A percentile compares a stretch with the other conserved stretches of the same genome.
Evolutionary conservation across 2,329 filamentous ascomycete genomes (phyloP).

Genomic region (Penicillium crustosum): DNA sequence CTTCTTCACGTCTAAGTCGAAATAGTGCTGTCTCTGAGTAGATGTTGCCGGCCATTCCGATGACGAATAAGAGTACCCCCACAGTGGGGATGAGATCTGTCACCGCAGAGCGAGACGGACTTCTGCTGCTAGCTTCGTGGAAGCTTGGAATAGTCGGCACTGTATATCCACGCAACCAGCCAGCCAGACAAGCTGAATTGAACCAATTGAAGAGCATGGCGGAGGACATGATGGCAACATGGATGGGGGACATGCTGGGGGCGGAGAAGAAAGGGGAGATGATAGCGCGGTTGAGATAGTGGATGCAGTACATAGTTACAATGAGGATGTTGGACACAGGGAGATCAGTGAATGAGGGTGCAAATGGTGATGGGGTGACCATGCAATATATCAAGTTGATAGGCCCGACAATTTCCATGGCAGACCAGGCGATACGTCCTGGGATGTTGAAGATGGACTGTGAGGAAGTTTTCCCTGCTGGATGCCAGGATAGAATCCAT

Average conservation of each 20-base stretch:
- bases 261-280: constrained; percentile 75
- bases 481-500: constrained; percentile 78
- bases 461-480: constrained; percentile 87
- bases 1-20: constrained; percentile 74
- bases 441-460: constrained; percentile 76
- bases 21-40: constrained; percentile 88
- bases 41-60: constrained; percentile 77
- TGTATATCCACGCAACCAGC: constrained; percentile 81
- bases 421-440: constrained; percentile 80
- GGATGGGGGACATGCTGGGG: constrained; percentile 90
- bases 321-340: constrained; percentile 40
- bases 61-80: constrained; percentile 73
- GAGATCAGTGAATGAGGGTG: constrained; percentile 35
- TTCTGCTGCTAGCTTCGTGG: constrained; percentile 13
- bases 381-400: constrained; percentile 78
- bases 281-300: constrained; percentile 89
- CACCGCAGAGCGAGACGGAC: constrained; percentile 13
- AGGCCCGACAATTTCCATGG: constrained; percentile 82
- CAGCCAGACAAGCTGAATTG: constrained; percentile 75
- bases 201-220: constrained; percentile 73
- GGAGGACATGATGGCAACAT: constrained; percentile 63
- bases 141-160: constrained; percentile 35
- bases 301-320: constrained; percentile 60
- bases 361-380: constrained; percentile 59
- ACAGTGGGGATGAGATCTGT: constrained; percentile 48